These are phyloP conservation scores for Knufia petricola DNA, from an alignment of 2,329 filamentous ascomycete genomes.

Conservation along the genomic window DNA sequence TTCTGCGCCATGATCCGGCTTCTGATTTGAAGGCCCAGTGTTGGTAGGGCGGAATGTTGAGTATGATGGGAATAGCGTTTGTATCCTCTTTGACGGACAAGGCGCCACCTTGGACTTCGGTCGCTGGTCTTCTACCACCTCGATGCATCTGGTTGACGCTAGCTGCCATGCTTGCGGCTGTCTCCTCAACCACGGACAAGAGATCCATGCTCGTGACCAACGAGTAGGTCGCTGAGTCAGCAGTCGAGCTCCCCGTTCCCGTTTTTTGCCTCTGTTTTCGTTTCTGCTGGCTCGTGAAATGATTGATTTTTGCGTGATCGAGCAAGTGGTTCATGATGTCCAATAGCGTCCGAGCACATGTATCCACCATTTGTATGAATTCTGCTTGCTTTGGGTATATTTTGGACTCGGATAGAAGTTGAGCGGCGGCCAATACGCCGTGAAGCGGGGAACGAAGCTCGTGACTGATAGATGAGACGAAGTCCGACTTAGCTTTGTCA, in stretches of 20 bases:
- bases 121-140: background rate
- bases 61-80: background rate
- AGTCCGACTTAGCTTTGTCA: slow-evolving; percentile 36
- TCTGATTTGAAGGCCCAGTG: slow-evolving; percentile 48
- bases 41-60: slow-evolving; percentile 33
- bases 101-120: background rate
- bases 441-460: slow-evolving; percentile 36
- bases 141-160: slow-evolving; percentile 27
- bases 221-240: slow-evolving; percentile 16
- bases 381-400: slow-evolving; percentile 33
- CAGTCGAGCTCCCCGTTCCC: slow-evolving; percentile 8
- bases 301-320: slow-evolving; percentile 47
- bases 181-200: slow-evolving; percentile 22
- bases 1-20: slow-evolving; percentile 44
- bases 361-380: slow-evolving; percentile 33
- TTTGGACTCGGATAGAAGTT: slow-evolving; percentile 32
- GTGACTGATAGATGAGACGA: slow-evolving; percentile 37
- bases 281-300: slow-evolving; percentile 14
- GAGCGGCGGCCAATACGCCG: slow-evolving; percentile 34
- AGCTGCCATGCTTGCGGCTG: slow-evolving; percentile 28
- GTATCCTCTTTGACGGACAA: background rate
- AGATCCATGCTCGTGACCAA: slow-evolving; percentile 28
- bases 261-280: background rate
- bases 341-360: slow-evolving; percentile 33
- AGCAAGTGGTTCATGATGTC: slow-evolving; percentile 38